Conservation (phyloP, 345 rosid genomes). For the Trapa bicornis region DNA sequence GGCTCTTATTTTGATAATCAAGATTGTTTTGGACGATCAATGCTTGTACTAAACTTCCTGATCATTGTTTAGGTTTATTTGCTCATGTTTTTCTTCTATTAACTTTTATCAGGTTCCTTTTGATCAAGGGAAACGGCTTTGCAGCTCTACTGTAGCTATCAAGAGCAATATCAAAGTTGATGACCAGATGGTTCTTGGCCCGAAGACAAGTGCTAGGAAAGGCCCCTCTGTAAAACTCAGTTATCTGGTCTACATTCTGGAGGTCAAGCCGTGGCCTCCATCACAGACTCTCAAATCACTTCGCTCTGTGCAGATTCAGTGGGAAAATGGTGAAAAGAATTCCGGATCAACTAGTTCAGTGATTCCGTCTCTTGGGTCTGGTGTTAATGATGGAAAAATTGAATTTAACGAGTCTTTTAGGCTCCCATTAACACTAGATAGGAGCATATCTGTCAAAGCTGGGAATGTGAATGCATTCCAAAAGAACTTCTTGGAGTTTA, state of each 20-base stretch:
- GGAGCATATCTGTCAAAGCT: constrained; percentile 45
- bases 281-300: constrained; percentile 78
- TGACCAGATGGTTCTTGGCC: constrained; percentile 47
- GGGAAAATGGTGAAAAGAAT: constrained; percentile 73
- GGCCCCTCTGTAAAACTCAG: constrained; percentile 36
- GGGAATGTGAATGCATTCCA: constrained; percentile 40
- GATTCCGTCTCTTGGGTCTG: constrained; percentile 64
- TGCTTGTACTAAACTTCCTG: neutral
- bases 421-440: constrained; percentile 51
- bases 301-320: constrained; percentile 71
- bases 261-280: constrained; percentile 96
- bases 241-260: constrained; percentile 61
- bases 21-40: neutral
- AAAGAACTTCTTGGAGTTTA: constrained; percentile 58
- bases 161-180: neutral
- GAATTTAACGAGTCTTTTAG: constrained; percentile 70
- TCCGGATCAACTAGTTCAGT: constrained; percentile 58
- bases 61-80: neutral
- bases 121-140: neutral
- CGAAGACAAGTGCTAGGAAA: constrained; percentile 48
- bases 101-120: neutral
- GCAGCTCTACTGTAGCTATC: neutral
- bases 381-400: constrained; percentile 69
- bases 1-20: neutral
- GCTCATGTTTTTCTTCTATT: neutral